Percentiles rank a stretch among this genome's conserved stretches.
Evolutionary conservation across 2,329 filamentous ascomycete genomes (phyloP).

Genomic region (Fusarium virguliforme): DNA sequence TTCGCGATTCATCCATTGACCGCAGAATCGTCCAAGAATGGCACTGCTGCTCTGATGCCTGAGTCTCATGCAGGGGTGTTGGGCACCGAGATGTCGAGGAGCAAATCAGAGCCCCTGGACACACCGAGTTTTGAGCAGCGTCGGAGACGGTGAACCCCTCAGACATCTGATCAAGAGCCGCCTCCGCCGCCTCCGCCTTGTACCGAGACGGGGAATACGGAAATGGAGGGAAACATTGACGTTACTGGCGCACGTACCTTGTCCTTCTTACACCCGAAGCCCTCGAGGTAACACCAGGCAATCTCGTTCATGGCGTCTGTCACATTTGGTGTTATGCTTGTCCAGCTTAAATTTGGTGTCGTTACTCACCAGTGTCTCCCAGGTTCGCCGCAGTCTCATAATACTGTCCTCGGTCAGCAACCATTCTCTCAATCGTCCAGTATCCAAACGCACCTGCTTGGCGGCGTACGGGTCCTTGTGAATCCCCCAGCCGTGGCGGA

Average conservation of each 20-base stretch:
- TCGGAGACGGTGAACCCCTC: constrained; percentile 1
- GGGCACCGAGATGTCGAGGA: constrained; percentile 29
- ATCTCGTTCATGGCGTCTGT: constrained; percentile 97
- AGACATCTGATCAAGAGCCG: constrained; percentile 4
- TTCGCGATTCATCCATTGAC: no score
- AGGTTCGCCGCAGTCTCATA: constrained; percentile 98
- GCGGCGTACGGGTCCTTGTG: constrained; percentile 89
- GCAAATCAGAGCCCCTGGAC: constrained; percentile 36
- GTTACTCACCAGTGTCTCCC: constrained; percentile 81
- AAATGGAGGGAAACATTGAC: constrained; percentile 19
- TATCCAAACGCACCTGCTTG: constrained; percentile 68
- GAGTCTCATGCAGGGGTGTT: constrained; percentile 29
- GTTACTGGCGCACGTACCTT: constrained; percentile 78
- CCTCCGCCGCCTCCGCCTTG: background rate
- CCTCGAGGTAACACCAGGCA: constrained; percentile 95
- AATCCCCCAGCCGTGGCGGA: constrained; percentile 95
- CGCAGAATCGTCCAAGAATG: background rate
- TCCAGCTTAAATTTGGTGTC: constrained; percentile 16
- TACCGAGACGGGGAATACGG: constrained; percentile 19
- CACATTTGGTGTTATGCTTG: constrained; percentile 29
- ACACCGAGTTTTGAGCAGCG: constrained; percentile 30
- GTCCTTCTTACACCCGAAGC: constrained; percentile 98
- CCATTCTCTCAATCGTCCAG: background rate
- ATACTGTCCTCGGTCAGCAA: constrained; percentile 71
- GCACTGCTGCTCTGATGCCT: constrained; percentile 25